Evolutionary conservation across 306 rosid species (phyloP), one percentile per base, ranked within the genome.

Genomic region (Vigna reflexopilosa): DNA sequence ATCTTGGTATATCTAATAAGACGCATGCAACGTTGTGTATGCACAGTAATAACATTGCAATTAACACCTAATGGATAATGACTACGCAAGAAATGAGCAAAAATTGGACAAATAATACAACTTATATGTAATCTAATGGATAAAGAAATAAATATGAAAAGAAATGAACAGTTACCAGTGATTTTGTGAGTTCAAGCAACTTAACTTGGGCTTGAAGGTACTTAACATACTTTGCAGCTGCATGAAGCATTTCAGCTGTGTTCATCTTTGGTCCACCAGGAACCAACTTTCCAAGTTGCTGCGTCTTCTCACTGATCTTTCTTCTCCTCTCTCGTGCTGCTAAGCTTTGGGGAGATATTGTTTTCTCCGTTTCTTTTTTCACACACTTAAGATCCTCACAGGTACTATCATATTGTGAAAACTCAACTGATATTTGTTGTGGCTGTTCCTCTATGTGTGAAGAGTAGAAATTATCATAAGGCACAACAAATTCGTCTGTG

Each of bases 261-360:
- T 91, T 94, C 97, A 94, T 88, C 85, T 88, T 92, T 42, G 47
- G 79, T 4, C 93, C 97, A 14, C 97, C 92, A 0, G 98, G 95
- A 16, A 92, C 82, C 76, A 90, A 77, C 80, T 80, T 93, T 11
- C 95, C 98, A 8, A 94, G 91, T 85, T 92, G 95, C 52, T 79
- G 90, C 0, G 95, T 94, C 81, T 91, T 94, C 70, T 89, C 97
- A 1, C 89, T 77, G 32, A 94, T 92, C 85, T 59, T 92, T 48
- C 93, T 92, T 80, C 98, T 88, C 87, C 99, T 88, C 67, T 90
- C 91, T 12, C 98, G 71, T 0, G 98, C 98, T 0, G 95, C 97
- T 1, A 89, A 49, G 48, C 97, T 92, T 74, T 92, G 98, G 0
- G 88, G 51, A 0, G 98, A 89, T 59, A 90, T 65, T 0, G n/a